A percentile compares a stretch with the other conserved stretches of the same genome.
phyloP scores from a whole-genome alignment of 202 grass and related monocot species.

The Carex arenaria region DNA sequence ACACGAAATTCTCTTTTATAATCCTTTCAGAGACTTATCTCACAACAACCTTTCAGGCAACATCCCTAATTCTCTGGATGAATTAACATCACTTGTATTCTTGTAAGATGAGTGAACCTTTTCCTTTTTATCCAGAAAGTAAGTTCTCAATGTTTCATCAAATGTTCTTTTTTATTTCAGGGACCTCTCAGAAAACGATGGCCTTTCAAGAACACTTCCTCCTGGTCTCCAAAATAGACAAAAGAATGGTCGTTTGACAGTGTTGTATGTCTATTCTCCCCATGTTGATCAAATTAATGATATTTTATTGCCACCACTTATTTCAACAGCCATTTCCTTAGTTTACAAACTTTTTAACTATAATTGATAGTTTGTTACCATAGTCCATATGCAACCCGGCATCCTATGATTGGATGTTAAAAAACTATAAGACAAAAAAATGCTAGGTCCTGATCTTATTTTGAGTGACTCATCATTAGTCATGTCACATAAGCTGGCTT shows the following conservation, averaged over 20 bases:
- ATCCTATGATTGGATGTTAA: neutral
- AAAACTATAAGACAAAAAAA: neutral
- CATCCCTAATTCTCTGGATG: conserved; percentile 37
- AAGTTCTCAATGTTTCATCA: neutral
- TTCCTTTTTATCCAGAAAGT: neutral
- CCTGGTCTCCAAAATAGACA: conserved; percentile 22
- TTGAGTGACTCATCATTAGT: neutral
- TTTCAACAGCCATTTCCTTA: neutral
- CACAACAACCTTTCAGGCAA: conserved; percentile 40
- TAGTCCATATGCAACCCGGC: neutral
- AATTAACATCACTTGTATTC: conserved; percentile 29
- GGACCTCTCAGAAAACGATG: conserved; percentile 29
- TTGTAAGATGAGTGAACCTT: conserved; percentile 25
- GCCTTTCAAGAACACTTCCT: conserved; percentile 28
- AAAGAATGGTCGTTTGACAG: neutral
- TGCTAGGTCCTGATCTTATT: neutral
- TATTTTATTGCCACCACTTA: neutral
- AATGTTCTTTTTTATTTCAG: conserved; percentile 9
- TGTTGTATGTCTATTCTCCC: conserved; percentile 13
- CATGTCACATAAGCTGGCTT: neutral
- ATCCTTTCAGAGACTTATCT: conserved; percentile 48
- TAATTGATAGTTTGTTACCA: no score
- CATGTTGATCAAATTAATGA: neutral
- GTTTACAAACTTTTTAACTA: no score
- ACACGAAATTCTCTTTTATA: neutral